Evolutionary conservation across 345 rosid genomes (phyloP).

Genomic region (Angophora floribunda): DNA sequence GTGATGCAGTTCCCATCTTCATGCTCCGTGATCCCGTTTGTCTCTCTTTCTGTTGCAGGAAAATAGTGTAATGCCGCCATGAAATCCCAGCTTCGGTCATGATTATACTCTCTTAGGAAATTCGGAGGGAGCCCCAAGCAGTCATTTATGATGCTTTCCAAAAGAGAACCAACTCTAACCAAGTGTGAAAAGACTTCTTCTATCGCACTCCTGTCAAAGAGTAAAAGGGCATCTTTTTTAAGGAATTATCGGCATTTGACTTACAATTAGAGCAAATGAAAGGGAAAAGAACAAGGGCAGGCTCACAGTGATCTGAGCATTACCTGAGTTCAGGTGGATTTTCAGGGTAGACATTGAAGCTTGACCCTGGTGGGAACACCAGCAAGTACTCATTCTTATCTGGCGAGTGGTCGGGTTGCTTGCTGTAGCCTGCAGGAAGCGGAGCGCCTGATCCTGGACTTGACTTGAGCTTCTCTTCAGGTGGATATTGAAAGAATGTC

Average conservation of each 20-base stretch:
- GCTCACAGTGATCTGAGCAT: neutral
- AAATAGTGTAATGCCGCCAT: slow-evolving; percentile 27
- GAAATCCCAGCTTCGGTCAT: slow-evolving; percentile 50
- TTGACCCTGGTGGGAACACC: slow-evolving; percentile 23
- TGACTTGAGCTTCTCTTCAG: slow-evolving; percentile 25
- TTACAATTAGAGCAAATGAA: neutral
- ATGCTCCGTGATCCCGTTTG: slow-evolving; percentile 31
- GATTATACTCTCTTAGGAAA: slow-evolving; percentile 29
- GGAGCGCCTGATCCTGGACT: slow-evolving; percentile 17
- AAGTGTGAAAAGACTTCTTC: slow-evolving; percentile 20
- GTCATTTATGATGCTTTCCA: slow-evolving; percentile 29
- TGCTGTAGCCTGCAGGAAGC: slow-evolving; percentile 32
- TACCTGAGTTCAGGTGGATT: slow-evolving; percentile 34
- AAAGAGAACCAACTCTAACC: slow-evolving; percentile 9
- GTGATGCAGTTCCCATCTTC: slow-evolving; percentile 41
- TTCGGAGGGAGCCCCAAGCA: slow-evolving; percentile 38
- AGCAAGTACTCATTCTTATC: slow-evolving; percentile 33
- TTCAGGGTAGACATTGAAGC: slow-evolving; percentile 32
- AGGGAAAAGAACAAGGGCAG: neutral
- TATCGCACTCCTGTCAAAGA: slow-evolving; percentile 15
- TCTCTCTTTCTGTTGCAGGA: slow-evolving; percentile 26
- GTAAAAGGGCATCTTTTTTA: neutral
- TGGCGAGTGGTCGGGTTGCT: slow-evolving; percentile 21
- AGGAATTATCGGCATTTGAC: neutral
- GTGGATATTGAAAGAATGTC: slow-evolving; percentile 21